Percentiles rank a stretch among this genome's conserved stretches.
Conservation (phyloP, 345 rosid genomes). For the Lepidium aucheri region DNA sequence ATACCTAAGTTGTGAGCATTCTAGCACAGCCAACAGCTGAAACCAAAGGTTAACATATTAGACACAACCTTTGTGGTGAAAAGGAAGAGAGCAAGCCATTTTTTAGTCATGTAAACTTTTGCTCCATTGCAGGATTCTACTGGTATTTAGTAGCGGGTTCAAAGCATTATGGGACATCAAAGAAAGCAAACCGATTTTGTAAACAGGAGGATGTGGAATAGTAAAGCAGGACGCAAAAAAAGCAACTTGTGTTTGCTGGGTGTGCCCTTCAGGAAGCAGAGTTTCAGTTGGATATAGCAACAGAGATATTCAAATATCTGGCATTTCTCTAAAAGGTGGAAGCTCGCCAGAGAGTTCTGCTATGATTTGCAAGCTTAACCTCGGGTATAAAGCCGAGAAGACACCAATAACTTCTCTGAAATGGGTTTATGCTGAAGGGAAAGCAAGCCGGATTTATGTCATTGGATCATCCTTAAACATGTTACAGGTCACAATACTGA, state of each 20-base stretch:
- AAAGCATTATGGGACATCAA: conserved; percentile 67
- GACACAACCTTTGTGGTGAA: neutral
- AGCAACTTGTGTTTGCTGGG: conserved; percentile 85
- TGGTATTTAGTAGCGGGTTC: conserved; percentile 63
- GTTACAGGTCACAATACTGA: conserved; percentile 66
- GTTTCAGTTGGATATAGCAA: conserved; percentile 72
- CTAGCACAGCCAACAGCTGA: conserved; percentile 76
- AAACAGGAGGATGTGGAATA: conserved; percentile 47
- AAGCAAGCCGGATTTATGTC: conserved; percentile 62
- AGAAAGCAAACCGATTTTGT: conserved; percentile 52
- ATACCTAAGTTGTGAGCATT: conserved; percentile 46
- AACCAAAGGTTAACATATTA: conserved; percentile 56
- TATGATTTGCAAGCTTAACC: conserved; percentile 63
- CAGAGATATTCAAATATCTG: conserved; percentile 74
- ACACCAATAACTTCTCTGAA: conserved; percentile 57
- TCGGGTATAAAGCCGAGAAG: conserved; percentile 75
- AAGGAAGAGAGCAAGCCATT: neutral
- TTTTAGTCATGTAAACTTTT: neutral
- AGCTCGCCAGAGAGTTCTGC: conserved; percentile 29
- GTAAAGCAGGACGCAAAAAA: conserved; percentile 48
- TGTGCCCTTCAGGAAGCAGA: conserved; percentile 76
- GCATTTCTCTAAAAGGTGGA: conserved; percentile 41
- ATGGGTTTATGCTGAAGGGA: conserved; percentile 67
- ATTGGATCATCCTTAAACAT: conserved; percentile 55
- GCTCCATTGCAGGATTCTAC: conserved; percentile 51